Evolutionary conservation across 2,329 filamentous ascomycete species (phyloP), one percentile per base, ranked within the genome.

Genomic region (Zymoseptoria tritici): DNA sequence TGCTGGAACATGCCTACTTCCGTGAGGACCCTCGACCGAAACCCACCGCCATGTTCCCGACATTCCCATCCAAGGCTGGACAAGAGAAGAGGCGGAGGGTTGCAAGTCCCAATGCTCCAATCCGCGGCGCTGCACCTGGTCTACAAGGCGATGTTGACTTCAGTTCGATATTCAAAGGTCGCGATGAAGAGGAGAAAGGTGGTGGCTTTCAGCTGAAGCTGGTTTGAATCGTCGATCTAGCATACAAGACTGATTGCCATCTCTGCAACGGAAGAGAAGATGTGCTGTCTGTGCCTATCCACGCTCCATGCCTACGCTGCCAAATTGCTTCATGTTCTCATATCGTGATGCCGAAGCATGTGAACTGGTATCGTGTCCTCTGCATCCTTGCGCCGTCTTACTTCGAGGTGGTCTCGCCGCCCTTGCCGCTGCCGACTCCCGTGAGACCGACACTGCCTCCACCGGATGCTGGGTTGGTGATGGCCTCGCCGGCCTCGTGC

Each of bases 1-100:
- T 95, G 72, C 80, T 97, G 42, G 78, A 81, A 54, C 90, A 97
- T 73, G 80, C 85, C 42, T 99, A 96, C 74, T 99, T 99, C 74
- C 80, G 75, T 19, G 92, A 97, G 76, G 88, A 95, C 67, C 94
- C 94, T 0, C 89, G 89, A 62, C 90, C 92, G 1, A 97, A 97
- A 77, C 86, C 88, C 7, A 88, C 90, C 72, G 88, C 88, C 68
- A 88, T 99, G 86, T 97, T 99, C 72, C 94, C 94, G 2, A 97
- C 94, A 0, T 99, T 97, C 73, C 94, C 94, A 0, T 94, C 89
- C 68, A 97, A 96, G 75, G 94, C 94, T 0, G 91, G 91, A 1
- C 89, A 94, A 79, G 94, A 99, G 79, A 88, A 86, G 70, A 80
- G 91, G 67, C 80, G 90, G 64, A 80, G 84, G 46, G 80, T 83